These are phyloP conservation scores for Kwoniella europaea DNA, from an alignment of 768 basidiomycete species.

Conservation along the genomic window DNA sequence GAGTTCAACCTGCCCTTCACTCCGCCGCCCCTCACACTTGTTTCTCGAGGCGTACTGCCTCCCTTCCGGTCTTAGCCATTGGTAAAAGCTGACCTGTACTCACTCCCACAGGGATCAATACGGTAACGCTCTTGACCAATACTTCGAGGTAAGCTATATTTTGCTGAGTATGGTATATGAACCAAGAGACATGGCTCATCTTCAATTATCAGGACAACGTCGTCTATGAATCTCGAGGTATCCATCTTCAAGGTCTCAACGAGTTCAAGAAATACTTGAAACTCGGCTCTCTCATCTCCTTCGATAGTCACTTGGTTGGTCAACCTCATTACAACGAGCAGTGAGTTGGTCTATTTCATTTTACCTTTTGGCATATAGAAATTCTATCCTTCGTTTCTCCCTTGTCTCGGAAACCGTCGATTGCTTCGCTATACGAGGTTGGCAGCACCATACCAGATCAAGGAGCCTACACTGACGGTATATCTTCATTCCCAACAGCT, in stretches of 20 bases:
- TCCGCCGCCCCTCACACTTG: not conserved
- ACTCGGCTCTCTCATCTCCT: constrained; percentile 19
- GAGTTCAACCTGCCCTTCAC: too few species aligned
- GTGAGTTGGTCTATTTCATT: constrained; percentile 19
- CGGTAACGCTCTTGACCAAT: constrained; percentile 40
- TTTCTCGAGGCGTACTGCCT: not conserved
- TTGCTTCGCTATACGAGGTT: too few species aligned
- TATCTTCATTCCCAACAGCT: constrained; percentile 1
- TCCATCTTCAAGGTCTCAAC: constrained; percentile 33
- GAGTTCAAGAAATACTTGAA: constrained; percentile 33
- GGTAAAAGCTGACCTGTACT: not conserved
- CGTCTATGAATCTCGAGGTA: constrained; percentile 15
- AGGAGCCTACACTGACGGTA: too few species aligned
- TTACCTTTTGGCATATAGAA: too few species aligned
- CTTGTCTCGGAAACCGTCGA: too few species aligned
- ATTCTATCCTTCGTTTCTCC: too few species aligned
- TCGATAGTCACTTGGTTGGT: constrained; percentile 24
- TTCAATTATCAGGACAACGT: constrained; percentile 26
- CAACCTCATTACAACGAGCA: constrained; percentile 33
- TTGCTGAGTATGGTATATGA: too few species aligned
- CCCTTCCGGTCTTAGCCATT: not conserved
- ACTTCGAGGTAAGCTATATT: constrained; percentile 39
- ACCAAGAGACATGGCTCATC: too few species aligned
- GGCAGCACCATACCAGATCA: too few species aligned
- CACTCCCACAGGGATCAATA: constrained; percentile 33